A percentile compares a stretch with the other conserved stretches of the same genome.
Conservation (phyloP, 768 basidiomycete species). For the Russula emetica region DNA sequence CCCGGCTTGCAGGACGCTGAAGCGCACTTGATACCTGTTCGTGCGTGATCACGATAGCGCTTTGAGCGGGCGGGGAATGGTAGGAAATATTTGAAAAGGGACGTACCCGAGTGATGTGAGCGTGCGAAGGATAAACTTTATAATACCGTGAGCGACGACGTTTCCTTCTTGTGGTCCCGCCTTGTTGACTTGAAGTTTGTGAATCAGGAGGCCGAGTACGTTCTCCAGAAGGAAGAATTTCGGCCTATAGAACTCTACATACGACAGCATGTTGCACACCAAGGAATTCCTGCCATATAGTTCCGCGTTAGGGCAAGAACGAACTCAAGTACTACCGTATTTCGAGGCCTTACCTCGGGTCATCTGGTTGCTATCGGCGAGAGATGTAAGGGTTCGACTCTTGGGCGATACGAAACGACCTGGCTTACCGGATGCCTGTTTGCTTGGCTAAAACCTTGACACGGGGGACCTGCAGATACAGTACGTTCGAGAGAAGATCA, state of each 20-base stretch:
- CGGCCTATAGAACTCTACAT: conserved; percentile 61
- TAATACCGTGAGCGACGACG: conserved; percentile 49
- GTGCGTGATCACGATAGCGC: neutral
- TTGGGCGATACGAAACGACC: neutral
- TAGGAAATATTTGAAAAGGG: too few species aligned
- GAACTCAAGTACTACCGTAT: neutral
- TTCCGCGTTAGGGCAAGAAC: neutral
- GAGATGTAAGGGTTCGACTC: conserved; percentile 1
- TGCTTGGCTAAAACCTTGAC: conserved; percentile 64
- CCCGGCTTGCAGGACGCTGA: conserved; percentile 61
- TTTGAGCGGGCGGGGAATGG: neutral
- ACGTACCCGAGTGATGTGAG: conserved; percentile 58
- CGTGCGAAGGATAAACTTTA: conserved; percentile 61
- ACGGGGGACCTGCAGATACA: conserved; percentile 58
- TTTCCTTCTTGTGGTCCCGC: conserved; percentile 35
- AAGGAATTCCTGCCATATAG: conserved; percentile 49
- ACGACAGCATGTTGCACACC: conserved; percentile 66
- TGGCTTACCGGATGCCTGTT: conserved; percentile 54
- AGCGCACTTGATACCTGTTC: conserved; percentile 60
- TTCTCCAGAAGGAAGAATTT: conserved; percentile 69
- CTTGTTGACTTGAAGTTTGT: conserved; percentile 43
- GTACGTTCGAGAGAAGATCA: neutral
- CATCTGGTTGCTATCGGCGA: conserved; percentile 47
- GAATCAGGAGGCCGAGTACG: conserved; percentile 55
- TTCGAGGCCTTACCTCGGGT: conserved; percentile 46